Conservation (phyloP, 192 early-diverging fungal genomes). For the Coemansia furcata region DNA sequence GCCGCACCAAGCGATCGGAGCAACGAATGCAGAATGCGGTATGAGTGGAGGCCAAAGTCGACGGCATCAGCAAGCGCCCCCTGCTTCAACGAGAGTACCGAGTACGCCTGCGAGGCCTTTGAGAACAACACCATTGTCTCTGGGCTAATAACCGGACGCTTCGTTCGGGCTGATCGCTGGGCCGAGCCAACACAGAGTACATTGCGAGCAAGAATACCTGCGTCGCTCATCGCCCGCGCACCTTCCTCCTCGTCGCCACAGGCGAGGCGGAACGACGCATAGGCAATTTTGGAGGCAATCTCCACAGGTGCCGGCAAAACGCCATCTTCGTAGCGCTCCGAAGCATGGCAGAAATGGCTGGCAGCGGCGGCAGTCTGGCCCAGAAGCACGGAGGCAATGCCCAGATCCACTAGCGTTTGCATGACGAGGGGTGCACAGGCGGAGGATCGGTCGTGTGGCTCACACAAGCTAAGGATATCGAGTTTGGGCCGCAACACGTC, state of each 20-base stretch:
- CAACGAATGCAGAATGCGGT: conserved; percentile 39
- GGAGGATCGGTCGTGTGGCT: conserved; percentile 6
- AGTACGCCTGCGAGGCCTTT: conserved; percentile 25
- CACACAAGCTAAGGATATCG: conserved; percentile 7
- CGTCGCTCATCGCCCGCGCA: conserved; percentile 11
- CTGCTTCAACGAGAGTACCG: conserved; percentile 31
- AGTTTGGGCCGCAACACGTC: conserved; percentile 9
- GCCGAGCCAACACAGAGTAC: conserved; percentile 5
- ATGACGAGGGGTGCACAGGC: conserved; percentile 21
- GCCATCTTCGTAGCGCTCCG: conserved; percentile 25
- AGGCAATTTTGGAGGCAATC: conserved; percentile 21
- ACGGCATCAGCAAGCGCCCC: conserved; percentile 41
- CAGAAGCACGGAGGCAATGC: conserved; percentile 13
- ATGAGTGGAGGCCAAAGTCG: conserved; percentile 40
- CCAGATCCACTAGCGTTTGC: conserved; percentile 32
- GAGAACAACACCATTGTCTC: conserved; percentile 31
- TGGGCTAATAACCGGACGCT: conserved; percentile 12
- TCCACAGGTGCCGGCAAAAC: conserved; percentile 33
- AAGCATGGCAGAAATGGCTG: conserved; percentile 16
- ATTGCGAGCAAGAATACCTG: conserved; percentile 10
- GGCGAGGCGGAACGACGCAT: conserved; percentile 24
- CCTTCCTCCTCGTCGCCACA: conserved; percentile 18
- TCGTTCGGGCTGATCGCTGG: not conserved
- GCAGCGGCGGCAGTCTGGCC: conserved; percentile 14
- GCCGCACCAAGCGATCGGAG: conserved; percentile 19